phyloP scores from a whole-genome alignment of 2,329 filamentous ascomycete genomes.

The Aspergillus fumigatiaffinis region DNA sequence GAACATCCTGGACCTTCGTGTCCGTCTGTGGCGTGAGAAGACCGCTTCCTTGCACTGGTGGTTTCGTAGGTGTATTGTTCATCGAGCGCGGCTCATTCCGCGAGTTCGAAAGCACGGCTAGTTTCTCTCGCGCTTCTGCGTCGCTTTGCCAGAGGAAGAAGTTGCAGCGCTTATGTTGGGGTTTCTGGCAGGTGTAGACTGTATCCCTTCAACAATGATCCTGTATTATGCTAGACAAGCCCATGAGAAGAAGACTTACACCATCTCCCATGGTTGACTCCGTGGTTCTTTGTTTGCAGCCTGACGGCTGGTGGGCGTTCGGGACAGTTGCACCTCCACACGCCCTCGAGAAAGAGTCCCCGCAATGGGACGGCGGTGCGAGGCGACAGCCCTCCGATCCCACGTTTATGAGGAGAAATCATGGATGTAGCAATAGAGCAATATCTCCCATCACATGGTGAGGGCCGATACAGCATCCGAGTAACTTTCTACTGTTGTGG shows the following conservation, averaged over 20 bases:
- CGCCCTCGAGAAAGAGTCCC: conserved; percentile 41
- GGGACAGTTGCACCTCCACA: conserved; percentile 55
- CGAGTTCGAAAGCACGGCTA: conserved; percentile 47
- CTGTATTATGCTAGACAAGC: not conserved
- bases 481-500: not conserved
- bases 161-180: conserved; percentile 46
- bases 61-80: conserved; percentile 23
- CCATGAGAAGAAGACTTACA: conserved; percentile 32
- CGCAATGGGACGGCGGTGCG: conserved; percentile 21
- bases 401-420: conserved; percentile 20
- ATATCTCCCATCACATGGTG: not conserved
- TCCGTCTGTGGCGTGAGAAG: conserved; percentile 35
- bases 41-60: conserved; percentile 12
- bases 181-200: conserved; percentile 57
- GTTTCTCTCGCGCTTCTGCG: conserved; percentile 51
- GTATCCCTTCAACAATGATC: not conserved
- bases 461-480: not conserved
- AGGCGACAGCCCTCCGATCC: conserved; percentile 12
- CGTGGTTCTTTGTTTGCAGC: conserved; percentile 56
- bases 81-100: conserved; percentile 39
- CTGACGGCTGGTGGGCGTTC: conserved; percentile 52
- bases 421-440: conserved; percentile 8
- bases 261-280: conserved; percentile 53
- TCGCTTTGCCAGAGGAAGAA: conserved; percentile 63
- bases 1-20: not conserved